These are phyloP conservation scores for Neurospora intermedia DNA, from an alignment of 495 filamentous ascomycete genomes.

Conservation along the genomic window DNA sequence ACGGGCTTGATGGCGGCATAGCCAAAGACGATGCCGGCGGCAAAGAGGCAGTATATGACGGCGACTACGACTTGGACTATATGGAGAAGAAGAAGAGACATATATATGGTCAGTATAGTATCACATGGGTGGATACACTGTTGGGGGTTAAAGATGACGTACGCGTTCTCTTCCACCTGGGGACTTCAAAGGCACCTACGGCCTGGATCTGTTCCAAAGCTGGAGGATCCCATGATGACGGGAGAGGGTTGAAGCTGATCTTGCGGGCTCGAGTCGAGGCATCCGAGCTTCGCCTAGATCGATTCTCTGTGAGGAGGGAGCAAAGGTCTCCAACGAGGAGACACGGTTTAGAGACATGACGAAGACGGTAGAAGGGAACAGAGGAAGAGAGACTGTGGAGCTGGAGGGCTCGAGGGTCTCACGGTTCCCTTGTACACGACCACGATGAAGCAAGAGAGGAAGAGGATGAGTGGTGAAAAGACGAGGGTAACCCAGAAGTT, in stretches of 20 bases:
- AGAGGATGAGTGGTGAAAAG: not conserved
- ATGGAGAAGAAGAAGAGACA: not conserved
- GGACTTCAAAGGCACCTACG: constrained; percentile 60
- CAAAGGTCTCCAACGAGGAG: constrained; percentile 40
- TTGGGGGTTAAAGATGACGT: constrained; percentile 17
- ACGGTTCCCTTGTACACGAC: not conserved
- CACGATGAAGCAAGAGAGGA: not conserved
- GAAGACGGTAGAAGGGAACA: not conserved
- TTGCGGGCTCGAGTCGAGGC: constrained; percentile 32
- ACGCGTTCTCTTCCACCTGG: constrained; percentile 53
- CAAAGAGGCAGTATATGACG: constrained; percentile 72
- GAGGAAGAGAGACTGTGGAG: not conserved
- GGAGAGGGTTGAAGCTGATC: constrained; percentile 44
- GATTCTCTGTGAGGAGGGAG: constrained; percentile 24
- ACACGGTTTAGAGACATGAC: constrained; percentile 42
- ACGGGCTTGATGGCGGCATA: constrained; percentile 81
- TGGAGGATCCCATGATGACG: constrained; percentile 35
- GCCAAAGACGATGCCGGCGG: constrained; percentile 71
- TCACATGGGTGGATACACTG: constrained; percentile 2
- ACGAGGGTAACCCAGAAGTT: not conserved
- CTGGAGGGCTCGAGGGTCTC: not conserved
- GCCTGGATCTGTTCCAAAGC: constrained; percentile 32
- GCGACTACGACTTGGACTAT: constrained; percentile 52
- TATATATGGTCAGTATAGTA: not conserved
- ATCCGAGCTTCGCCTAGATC: constrained; percentile 31